A percentile compares a stretch with the other conserved stretches of the same genome.
phyloP scores from a whole-genome alignment of 106 monocot species.

The Dendrobium nobile region DNA sequence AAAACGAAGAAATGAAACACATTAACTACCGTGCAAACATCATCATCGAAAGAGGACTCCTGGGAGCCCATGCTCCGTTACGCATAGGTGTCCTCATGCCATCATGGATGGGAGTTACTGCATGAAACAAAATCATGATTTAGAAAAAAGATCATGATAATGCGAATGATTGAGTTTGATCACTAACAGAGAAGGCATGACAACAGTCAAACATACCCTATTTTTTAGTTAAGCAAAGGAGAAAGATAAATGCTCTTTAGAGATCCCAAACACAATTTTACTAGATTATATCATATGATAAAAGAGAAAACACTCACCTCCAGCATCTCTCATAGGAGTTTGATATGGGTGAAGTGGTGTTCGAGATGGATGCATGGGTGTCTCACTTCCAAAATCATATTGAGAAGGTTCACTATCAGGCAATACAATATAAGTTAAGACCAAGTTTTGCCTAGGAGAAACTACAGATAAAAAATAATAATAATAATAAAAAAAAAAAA shows the following conservation, averaged over 20 bases:
- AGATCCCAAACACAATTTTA: neutral
- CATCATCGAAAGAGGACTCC: slow-evolving; percentile 62
- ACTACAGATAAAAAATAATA: neutral
- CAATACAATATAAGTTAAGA: neutral
- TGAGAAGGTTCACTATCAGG: slow-evolving; percentile 59
- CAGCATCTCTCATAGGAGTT: slow-evolving; percentile 95
- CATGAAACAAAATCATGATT: slow-evolving; percentile 14
- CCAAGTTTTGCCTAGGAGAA: neutral
- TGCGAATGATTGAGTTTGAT: neutral
- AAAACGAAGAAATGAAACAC: too few species aligned
- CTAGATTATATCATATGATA: neutral
- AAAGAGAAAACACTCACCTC: slow-evolving; percentile 37
- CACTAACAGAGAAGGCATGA: neutral
- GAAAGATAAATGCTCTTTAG: neutral
- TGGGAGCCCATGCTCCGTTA: slow-evolving; percentile 90
- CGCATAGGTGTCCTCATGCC: slow-evolving; percentile 98
- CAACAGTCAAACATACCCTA: neutral
- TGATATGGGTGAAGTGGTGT: slow-evolving; percentile 92
- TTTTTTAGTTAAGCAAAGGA: neutral
- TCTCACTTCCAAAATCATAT: slow-evolving; percentile 86
- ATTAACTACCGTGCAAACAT: neutral
- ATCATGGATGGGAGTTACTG: slow-evolving; percentile 97
- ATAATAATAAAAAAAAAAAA: neutral
- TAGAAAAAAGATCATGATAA: neutral
- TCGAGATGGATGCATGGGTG: slow-evolving; percentile 95